Evolutionary conservation across 2,329 filamentous ascomycete species (phyloP).

Genomic region (Byssochlamys sp.): DNA sequence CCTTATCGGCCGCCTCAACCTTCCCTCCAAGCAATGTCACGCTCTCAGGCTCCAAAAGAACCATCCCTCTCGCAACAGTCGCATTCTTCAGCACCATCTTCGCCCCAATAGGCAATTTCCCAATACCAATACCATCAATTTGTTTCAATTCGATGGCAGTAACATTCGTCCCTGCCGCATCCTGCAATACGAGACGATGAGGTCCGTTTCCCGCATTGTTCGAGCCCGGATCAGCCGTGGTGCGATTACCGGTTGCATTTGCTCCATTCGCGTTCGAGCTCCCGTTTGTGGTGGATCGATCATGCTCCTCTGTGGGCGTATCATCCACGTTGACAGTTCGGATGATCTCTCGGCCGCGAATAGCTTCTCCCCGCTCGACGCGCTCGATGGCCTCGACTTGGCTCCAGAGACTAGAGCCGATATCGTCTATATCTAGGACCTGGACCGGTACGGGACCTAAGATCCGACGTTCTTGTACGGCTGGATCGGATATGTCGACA

Average conservation of each 20-base stretch:
- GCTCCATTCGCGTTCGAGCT: slow-evolving; percentile 5
- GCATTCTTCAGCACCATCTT: slow-evolving; percentile 66
- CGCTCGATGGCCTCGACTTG: slow-evolving; percentile 65
- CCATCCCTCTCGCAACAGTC: slow-evolving; percentile 59
- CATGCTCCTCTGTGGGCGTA: slow-evolving; percentile 25
- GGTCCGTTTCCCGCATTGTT: slow-evolving; percentile 41
- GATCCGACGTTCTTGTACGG: slow-evolving; percentile 49
- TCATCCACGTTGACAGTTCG: slow-evolving; percentile 54
- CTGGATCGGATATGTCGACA: slow-evolving; percentile 43
- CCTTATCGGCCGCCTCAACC: slow-evolving; percentile 68
- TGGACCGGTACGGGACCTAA: slow-evolving; percentile 62
- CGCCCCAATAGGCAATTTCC: slow-evolving; percentile 58
- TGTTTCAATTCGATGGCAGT: slow-evolving; percentile 63
- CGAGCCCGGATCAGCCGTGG: slow-evolving; percentile 4
- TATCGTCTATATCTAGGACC: slow-evolving; percentile 75
- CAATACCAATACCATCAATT: slow-evolving; percentile 55
- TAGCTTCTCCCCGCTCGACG: slow-evolving; percentile 41
- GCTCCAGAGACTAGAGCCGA: slow-evolving; percentile 70
- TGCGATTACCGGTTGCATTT: slow-evolving; percentile 6
- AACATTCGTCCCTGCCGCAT: slow-evolving; percentile 58
- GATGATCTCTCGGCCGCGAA: slow-evolving; percentile 69
- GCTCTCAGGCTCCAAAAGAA: slow-evolving; percentile 64
- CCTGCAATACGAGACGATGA: slow-evolving; percentile 75
- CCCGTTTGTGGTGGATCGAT: slow-evolving; percentile 7
- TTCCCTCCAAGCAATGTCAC: slow-evolving; percentile 76